Evolutionary conservation across 1,139 yeast genomes (phyloP), one percentile per base, ranked within the genome.

Genomic region (Sugiyamaella paludigena): DNA sequence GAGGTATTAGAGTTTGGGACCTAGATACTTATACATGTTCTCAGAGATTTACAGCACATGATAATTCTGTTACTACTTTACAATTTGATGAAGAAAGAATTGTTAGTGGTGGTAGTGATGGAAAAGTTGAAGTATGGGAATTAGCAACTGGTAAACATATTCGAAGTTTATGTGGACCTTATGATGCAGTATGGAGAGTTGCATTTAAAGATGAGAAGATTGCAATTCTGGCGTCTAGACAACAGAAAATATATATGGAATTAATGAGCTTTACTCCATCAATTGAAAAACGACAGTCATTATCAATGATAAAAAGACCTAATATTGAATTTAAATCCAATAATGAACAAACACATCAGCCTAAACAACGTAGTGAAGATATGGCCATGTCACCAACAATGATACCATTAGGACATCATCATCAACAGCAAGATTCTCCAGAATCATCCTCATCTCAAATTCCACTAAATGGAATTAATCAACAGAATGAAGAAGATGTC

Each of bases 81-180:
- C 94, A 84, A 7, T 77, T 91, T 49, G 91, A 95, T 53, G 96
- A 88, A 65, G 83, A 92, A 40, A 77, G 88, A 31, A 84, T 89
- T 65, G 95, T 87, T 32, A 85, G 92, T 46, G 98, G 97, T 4
- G 86, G 89, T 58, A 95, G 88, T 53, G 82, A 81, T 63, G 97
- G 97, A 26, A 78, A 79, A 47, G 95, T 89, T n/a, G 84, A 86
- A 58, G 79, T 91, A 78, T 86, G 98, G 98, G 96, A 89, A 66
- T 73, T 89, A 57, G 75, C 78, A 47, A 83, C 87, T 10, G 92
- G 94, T 60, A 79, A 80, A 19, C 69, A 67, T 40, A 55, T 73
- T 27, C 67, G 76, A 10, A 72, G 70, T 46, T 55, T 73, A 40
- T 61, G 67, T 2, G 57, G 59, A 33, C 64, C 67, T 16, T 68